A percentile compares a stretch with the other conserved stretches of the same genome.
Conservation (phyloP, 768 basidiomycete species). For the Xanthoconium stramineum region DNA sequence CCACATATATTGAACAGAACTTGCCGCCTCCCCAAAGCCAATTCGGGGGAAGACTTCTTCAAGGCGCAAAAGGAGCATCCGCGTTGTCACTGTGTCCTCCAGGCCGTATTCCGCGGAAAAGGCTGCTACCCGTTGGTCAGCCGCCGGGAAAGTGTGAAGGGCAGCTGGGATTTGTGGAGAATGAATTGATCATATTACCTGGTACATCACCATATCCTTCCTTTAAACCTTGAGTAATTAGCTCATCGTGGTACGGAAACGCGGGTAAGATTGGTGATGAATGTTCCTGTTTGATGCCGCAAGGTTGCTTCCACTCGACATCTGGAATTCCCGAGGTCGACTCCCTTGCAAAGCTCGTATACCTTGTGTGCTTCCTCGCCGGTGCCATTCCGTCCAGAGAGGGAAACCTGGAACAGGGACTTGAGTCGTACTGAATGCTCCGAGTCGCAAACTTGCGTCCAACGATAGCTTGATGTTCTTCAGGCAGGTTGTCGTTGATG, state of each 20-base stretch:
- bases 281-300: neutral
- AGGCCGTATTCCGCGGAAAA: neutral
- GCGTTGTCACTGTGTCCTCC: too few species aligned
- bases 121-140: too few species aligned
- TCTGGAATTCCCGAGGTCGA: neutral
- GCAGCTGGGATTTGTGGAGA: too few species aligned
- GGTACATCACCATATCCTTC: neutral
- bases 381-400: neutral
- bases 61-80: neutral
- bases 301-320: neutral
- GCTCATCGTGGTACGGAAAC: neutral
- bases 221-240: neutral
- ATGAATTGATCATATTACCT: neutral
- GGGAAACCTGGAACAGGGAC: neutral
- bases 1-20: neutral
- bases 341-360: neutral
- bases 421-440: neutral
- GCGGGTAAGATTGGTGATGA: neutral
- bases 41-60: neutral
- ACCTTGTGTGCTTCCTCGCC: neutral
- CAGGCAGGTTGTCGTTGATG: slow-evolving; percentile 7
- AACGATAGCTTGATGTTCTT: neutral
- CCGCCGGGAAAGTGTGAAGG: too few species aligned
- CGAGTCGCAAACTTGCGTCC: neutral
- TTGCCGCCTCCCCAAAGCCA: slow-evolving; percentile 3